A percentile compares a stretch with the other conserved stretches of the same genome.
Conservation (phyloP, 2,329 filamentous ascomycete genomes). For the Hypoxylon sp. region DNA sequence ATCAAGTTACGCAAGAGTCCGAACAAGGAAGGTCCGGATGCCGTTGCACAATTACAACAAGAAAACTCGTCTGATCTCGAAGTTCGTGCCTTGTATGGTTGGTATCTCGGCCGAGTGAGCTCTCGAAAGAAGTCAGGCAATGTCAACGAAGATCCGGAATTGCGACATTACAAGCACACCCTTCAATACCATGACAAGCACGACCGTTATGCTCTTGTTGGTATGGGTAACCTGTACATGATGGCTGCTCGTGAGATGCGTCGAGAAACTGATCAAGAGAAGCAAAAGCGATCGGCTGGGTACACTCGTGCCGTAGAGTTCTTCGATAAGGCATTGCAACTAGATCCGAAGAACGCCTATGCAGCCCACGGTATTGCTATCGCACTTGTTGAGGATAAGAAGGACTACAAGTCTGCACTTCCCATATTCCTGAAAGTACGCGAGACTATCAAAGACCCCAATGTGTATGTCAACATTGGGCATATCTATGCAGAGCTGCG, state of each 20-base stretch:
- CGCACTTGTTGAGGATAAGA: constrained; percentile 93
- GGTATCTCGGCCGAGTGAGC: constrained; percentile 87
- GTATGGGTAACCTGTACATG: constrained; percentile 95
- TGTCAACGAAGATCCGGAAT: constrained; percentile 89
- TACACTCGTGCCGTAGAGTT: constrained; percentile 97
- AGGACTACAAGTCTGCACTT: constrained; percentile 85
- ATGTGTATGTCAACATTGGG: constrained; percentile 92
- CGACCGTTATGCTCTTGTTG: constrained; percentile 94
- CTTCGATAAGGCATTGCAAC: constrained; percentile 94
- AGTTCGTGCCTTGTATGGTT: constrained; percentile 92
- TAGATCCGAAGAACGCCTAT: constrained; percentile 96
- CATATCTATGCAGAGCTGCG: constrained; percentile 92
- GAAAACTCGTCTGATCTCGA: constrained; percentile 88
- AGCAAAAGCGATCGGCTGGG: constrained; percentile 87
- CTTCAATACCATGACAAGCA: constrained; percentile 96
- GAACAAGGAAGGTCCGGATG: constrained; percentile 87
- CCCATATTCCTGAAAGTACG: constrained; percentile 91
- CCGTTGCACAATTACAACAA: constrained; percentile 87
- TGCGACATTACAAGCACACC: constrained; percentile 96
- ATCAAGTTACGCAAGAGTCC: constrained; percentile 87
- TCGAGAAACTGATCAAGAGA: constrained; percentile 88
- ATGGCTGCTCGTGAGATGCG: constrained; percentile 94
- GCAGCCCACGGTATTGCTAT: constrained; percentile 97
- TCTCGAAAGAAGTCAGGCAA: constrained; percentile 86
- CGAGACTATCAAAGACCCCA: constrained; percentile 89